phyloP scores from a whole-genome alignment of 164 flowering plant species.

The Piper longum region DNA sequence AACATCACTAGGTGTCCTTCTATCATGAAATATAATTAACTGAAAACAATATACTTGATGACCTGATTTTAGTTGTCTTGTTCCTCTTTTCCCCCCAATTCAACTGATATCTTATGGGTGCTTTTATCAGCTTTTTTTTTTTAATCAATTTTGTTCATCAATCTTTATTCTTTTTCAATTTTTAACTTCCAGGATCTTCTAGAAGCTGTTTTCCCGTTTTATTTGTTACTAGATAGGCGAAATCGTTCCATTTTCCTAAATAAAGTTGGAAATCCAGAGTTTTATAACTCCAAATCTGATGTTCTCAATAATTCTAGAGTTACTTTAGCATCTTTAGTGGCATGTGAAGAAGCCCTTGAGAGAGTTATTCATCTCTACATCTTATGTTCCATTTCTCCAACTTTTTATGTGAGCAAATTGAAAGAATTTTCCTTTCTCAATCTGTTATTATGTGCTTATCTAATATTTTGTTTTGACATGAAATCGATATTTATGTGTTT shows the following conservation, averaged over 20 bases:
- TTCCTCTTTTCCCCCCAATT: too few species aligned
- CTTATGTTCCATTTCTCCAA: constrained; percentile 37
- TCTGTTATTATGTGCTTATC: neutral
- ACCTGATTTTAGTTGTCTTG: too few species aligned
- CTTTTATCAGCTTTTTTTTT: neutral
- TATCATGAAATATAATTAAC: too few species aligned
- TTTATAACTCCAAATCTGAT: constrained; percentile 30
- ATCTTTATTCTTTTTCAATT: neutral
- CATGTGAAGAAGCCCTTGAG: constrained; percentile 89
- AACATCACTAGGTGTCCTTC: too few species aligned
- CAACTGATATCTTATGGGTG: too few species aligned
- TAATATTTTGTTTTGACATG: neutral
- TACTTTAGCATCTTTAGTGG: constrained; percentile 69
- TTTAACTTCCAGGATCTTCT: constrained; percentile 58
- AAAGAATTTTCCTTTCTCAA: neutral
- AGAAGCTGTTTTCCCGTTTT: constrained; percentile 88
- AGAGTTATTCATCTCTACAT: constrained; percentile 72
- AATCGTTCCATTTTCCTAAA: constrained; percentile 42
- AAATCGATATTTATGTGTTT: neutral
- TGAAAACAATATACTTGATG: too few species aligned
- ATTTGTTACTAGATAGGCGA: constrained; percentile 57
- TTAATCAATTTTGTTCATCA: neutral
- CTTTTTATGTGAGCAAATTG: too few species aligned
- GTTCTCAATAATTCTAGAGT: constrained; percentile 67
- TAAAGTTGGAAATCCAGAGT: constrained; percentile 25